Evolutionary conservation across 768 basidiomycete genomes (phyloP), one percentile per base, ranked within the genome.

Genomic region (Rhodotorula babjevae): DNA sequence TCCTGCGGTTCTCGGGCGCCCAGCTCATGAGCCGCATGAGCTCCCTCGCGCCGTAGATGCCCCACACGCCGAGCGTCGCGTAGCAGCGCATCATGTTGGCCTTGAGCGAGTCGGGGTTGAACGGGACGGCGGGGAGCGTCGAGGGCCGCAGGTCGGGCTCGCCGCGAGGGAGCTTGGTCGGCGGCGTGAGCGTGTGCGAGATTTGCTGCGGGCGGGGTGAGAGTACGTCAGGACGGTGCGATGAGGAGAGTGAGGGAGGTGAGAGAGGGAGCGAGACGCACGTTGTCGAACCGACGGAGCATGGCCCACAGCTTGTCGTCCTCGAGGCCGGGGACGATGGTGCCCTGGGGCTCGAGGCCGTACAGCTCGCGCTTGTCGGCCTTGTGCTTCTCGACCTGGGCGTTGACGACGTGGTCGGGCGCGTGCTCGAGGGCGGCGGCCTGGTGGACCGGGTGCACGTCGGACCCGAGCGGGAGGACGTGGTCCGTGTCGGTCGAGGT

Each of bases 121-220:
- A 82, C 1, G 82, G 81, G 4, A 83, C 77, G 58, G 79, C 77
- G 9, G 82, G 82, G 11, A 82, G 79, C n/a, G 77, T 78, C 11
- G 81, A 80, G 2, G 76, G 78, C 50, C 82, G 82, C 18, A 83
- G 79, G 67, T 83, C 82, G 25, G 82, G 82, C 67, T 83, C 80
- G n/a, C 74, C 76, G 0, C 76, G 63, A 2, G 82, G 82, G 1
- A 81, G 77, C 40, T 76, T 70, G 33, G 78, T 77, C 3, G 82
- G 80, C 0, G 82, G 81, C 16, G 80, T 79, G 21, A 83, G 80
- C 50, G 80, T 80, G 67, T 83, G 82, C 23, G 77, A 80, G 67
- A 82, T 77, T 80, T 83, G 80, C 81, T 82, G 68, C 21, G 11
- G 14, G 58, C 25, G 25, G 10, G 44, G 12, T 18, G 31, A 63